Conservation (phyloP, 805 yeast species). For the Cephaloascus fragrans region DNA sequence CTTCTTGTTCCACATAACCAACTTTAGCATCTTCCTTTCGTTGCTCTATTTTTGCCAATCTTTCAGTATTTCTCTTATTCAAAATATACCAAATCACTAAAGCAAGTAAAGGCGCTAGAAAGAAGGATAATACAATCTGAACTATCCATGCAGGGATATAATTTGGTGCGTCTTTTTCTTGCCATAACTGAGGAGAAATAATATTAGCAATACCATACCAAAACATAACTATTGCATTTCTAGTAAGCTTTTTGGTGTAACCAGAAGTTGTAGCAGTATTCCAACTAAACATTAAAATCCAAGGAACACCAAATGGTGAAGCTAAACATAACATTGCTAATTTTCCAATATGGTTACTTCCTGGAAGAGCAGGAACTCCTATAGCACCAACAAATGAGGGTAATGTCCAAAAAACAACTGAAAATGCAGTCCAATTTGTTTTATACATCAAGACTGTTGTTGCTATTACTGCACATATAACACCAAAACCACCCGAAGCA, state of each 20-base stretch:
- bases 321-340: slow-evolving; percentile 9
- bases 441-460: slow-evolving; percentile 2
- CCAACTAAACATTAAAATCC: slow-evolving; percentile 15
- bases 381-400: slow-evolving; percentile 38
- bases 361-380: slow-evolving; percentile 32
- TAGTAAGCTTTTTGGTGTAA: slow-evolving; percentile 38
- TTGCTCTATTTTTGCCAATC: slow-evolving; percentile 15
- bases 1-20: slow-evolving; percentile 17
- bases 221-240: slow-evolving; percentile 35
- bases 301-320: slow-evolving; percentile 5
- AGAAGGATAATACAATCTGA: slow-evolving; percentile 43
- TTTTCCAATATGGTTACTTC: slow-evolving; percentile 35
- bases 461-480: too few relatives aligned
- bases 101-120: slow-evolving; percentile 32
- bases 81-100: slow-evolving; percentile 35
- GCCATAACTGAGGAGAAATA: slow-evolving; percentile 50
- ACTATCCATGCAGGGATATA: slow-evolving; percentile 33
- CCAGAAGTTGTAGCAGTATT: slow-evolving; percentile 30
- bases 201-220: slow-evolving; percentile 39
- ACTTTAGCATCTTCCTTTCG: slow-evolving; percentile 15
- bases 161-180: slow-evolving; percentile 31
- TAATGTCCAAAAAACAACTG: slow-evolving; percentile 16
- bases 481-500: slow-evolving; percentile 20
- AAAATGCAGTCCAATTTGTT: slow-evolving; percentile 7
- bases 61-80: slow-evolving; percentile 29